These are phyloP conservation scores for Cucumis cinereus DNA, from an alignment of 306 rosid genomes.

Conservation along the genomic window DNA sequence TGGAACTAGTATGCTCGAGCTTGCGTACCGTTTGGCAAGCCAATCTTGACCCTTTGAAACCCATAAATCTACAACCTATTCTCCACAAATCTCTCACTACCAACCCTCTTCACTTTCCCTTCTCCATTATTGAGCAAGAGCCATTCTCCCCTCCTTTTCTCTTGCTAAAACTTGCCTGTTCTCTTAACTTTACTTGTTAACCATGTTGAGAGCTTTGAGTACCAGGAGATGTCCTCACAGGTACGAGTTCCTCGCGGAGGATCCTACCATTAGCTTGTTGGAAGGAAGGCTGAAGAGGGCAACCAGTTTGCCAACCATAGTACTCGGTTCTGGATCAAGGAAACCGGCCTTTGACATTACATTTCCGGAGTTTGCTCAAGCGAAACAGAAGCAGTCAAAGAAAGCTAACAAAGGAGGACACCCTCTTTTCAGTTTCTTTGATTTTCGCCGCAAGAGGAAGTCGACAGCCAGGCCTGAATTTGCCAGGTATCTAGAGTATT, in stretches of 20 bases:
- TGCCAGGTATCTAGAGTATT: constrained; percentile 39
- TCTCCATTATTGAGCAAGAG: not conserved
- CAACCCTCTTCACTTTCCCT: not conserved
- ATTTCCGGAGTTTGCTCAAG: constrained; percentile 19
- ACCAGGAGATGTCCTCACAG: constrained; percentile 20
- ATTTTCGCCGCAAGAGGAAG: constrained; percentile 34
- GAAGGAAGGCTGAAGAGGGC: constrained; percentile 39
- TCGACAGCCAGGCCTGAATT: constrained; percentile 49
- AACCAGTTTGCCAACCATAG: constrained; percentile 26
- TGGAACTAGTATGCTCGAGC: not conserved
- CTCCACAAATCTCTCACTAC: not conserved
- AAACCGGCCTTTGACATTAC: constrained; percentile 8
- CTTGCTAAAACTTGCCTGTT: not conserved
- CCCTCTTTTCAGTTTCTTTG: constrained; percentile 34
- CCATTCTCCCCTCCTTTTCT: not conserved
- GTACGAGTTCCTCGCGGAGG: constrained; percentile 42
- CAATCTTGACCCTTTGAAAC: not conserved
- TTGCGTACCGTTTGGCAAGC: not conserved
- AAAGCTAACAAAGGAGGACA: constrained; percentile 24
- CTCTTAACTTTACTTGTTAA: not conserved
- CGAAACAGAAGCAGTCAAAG: constrained; percentile 29
- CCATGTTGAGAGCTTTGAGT: constrained; percentile 40
- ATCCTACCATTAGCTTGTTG: constrained; percentile 12
- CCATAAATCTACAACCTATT: not conserved
- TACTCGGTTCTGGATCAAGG: constrained; percentile 1